These are phyloP conservation scores for Backusella mclennaniae DNA, from an alignment of 192 early-diverging fungal species.

Conservation along the genomic window DNA sequence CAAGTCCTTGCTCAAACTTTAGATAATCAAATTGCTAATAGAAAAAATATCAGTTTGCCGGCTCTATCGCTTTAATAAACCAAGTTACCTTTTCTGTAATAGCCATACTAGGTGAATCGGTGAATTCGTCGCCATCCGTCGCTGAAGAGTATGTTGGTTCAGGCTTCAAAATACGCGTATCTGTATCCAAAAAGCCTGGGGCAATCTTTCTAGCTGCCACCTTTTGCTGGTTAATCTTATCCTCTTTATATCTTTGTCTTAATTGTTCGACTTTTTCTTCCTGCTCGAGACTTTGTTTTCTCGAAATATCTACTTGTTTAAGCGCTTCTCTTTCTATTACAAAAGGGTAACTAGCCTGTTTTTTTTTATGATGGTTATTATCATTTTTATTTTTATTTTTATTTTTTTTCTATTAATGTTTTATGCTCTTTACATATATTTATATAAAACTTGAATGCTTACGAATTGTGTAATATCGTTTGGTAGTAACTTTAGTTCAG, in stretches of 20 bases:
- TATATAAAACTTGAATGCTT: conserved; percentile 1
- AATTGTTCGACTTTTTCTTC: conserved; percentile 30
- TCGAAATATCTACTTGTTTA: conserved; percentile 35
- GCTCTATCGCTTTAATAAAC: not conserved
- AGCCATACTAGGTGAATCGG: not conserved
- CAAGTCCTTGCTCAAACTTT: conserved; percentile 64
- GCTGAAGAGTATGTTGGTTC: not conserved
- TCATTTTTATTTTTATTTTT: not conserved
- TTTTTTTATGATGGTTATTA: not conserved
- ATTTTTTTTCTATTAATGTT: not conserved
- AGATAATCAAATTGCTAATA: conserved; percentile 44
- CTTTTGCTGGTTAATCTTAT: conserved; percentile 46
- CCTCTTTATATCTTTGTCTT: conserved; percentile 38
- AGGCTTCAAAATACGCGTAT: conserved; percentile 51
- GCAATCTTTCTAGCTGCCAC: conserved; percentile 56
- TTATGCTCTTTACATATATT: not conserved
- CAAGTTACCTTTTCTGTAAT: not conserved
- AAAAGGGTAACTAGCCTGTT: conserved; percentile 46
- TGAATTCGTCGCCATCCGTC: not conserved
- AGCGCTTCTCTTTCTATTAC: conserved; percentile 49
- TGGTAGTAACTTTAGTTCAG: conserved; percentile 26
- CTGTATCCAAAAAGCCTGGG: conserved; percentile 61
- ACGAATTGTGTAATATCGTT: conserved; percentile 10
- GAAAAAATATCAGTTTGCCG: not conserved
- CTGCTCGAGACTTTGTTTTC: conserved; percentile 33